Base-by-base conservation (phyloP, 1,284 basidiomycete species). In the Apiotrichum veenhuisii region DNA sequence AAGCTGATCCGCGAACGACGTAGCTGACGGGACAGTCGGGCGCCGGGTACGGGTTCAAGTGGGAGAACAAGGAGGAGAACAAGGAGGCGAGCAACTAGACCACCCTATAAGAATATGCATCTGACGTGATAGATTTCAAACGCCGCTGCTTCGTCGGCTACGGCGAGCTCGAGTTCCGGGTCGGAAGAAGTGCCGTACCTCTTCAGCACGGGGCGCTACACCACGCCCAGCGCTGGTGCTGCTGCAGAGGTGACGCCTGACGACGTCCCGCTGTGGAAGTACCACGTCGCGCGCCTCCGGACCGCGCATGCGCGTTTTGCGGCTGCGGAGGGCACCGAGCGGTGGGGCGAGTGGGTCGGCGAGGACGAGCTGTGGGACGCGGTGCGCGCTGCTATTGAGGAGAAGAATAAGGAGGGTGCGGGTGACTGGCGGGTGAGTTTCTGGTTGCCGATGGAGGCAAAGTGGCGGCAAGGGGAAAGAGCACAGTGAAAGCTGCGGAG, bases 131-230 rank as follows among this genome's bases (percentile, higher is more conserved):
- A 42, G 26, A 45, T 22, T 44, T 7, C n/a, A 11, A 33, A 10
- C 27, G 26, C 26, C 5, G 42, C 2, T 23, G 12, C 42, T 5
- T n/a, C 42, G n/a, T n/a, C n/a, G n/a, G n/a, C n/a, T n/a, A n/a
- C n/a, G n/a, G n/a, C n/a, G n/a, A n/a, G n/a, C n/a, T n/a, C n/a
- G n/a, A n/a, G n/a, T n/a, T n/a, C n/a, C n/a, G n/a, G n/a, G n/a
- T n/a, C n/a, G n/a, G n/a, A n/a, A 33, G 20, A 47, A 11, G 26
- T 37, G 10, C 58, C 61, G 5, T 37, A 67, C 1, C 55, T 74
- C 20, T 74, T 76, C 60, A 69, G 70, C 17, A 76, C 74, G 3
- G 54, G 66, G 25, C 66, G 74, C 7, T 74, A 64, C 58, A 71
- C 69, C 3, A 63, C 37, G 10, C 23, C 36, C 5, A n/a, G 64